Base-by-base conservation (phyloP, 2,329 filamentous ascomycete species). In the Colletotrichum tropicicola region DNA sequence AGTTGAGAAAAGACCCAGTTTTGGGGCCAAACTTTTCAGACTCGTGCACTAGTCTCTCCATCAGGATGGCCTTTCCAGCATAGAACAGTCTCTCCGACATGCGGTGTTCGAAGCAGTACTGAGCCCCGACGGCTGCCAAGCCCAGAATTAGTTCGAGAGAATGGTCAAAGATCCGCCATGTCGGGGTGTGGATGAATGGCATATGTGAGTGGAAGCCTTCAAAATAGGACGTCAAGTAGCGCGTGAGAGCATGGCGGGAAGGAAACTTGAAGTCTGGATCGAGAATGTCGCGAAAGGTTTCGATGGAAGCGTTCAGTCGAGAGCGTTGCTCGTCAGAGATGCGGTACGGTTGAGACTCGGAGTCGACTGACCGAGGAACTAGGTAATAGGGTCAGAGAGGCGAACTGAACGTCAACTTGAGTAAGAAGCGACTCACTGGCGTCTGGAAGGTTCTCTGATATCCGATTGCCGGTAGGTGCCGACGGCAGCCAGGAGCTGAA, bases 401-500 rank as follows among this genome's bases (percentile, higher is more conserved):
- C 19, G 32, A 13, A 12, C 5, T 47, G 17, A 17, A n/a, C n/a
- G n/a, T n/a, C n/a, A n/a, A n/a, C n/a, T n/a, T n/a, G n/a, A n/a
- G n/a, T n/a, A n/a, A n/a, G n/a, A n/a, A n/a, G n/a, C n/a, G n/a
- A n/a, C 71, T 64, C 60, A 73, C 72, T 59, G 17, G 51, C 45
- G n/a, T 72, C 70, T 5, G 65, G 48, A 4, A 68, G 48, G n/a
- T 63, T 60, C 30, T 69, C 71, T 1, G 71, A 64, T 21, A 73
- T 71, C 10, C 68, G 71, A 44, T 75, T 73, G 0, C 69, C 73
- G 5, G 70, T 68, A 1, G 77, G 76, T 0, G 74, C 77, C 6
- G 77, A 78, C 1, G 77, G 77, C 4, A 79, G 60, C 77, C 77
- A 79, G 1, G 74, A 75, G 59, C 70, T 77, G 58, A 79, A 79